phyloP scores from a whole-genome alignment of 805 yeast species.

The Candida silvicultrix region DNA sequence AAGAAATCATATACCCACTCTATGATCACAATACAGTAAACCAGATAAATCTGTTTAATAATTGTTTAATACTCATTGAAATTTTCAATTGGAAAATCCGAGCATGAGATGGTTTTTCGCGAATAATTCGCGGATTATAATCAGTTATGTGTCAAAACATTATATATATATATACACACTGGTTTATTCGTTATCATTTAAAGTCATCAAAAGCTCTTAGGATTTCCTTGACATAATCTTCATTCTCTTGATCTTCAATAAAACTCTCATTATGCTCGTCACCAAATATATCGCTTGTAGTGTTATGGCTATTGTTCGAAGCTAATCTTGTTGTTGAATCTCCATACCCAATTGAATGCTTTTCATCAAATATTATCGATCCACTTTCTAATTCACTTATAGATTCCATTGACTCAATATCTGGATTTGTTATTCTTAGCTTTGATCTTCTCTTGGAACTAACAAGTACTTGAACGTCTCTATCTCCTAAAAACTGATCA shows the following conservation, averaged over 20 bases:
- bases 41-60: no score
- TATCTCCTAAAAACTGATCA: constrained; percentile 36
- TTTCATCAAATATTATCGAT: constrained; percentile 7
- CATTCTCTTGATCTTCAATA: constrained; percentile 12
- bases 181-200: background rate
- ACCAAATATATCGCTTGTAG: no score
- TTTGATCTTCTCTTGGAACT: constrained; percentile 57
- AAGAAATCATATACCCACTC: no score
- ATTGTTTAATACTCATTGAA: no score
- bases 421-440: constrained; percentile 60
- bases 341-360: background rate
- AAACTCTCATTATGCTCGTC: constrained; percentile 2
- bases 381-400: constrained; percentile 2
- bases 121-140: no score
- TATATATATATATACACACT: no score
- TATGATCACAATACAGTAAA: no score
- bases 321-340: constrained; percentile 26
- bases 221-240: constrained; percentile 22
- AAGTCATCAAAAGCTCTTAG: constrained; percentile 26
- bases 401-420: constrained; percentile 18
- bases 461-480: constrained; percentile 70
- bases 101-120: no score
- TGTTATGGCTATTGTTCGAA: no score
- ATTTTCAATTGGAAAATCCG: no score
- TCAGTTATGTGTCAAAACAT: no score